These are phyloP conservation scores for Kurtzmaniella quercitrusa DNA, from an alignment of 1,139 yeast genomes.

Conservation along the genomic window DNA sequence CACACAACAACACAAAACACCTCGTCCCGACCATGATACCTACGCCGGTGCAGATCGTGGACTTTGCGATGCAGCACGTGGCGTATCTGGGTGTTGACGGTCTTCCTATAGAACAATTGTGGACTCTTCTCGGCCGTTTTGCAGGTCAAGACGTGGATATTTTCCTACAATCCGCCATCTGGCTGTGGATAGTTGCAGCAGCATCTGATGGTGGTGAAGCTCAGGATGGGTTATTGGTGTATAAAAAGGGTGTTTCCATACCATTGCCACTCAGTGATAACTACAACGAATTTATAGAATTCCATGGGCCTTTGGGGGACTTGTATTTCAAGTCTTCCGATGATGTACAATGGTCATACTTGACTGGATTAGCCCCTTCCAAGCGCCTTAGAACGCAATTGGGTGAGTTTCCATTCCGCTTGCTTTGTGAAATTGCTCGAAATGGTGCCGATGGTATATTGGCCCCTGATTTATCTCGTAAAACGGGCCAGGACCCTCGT, in stretches of 20 bases:
- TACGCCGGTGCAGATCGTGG: slow-evolving; percentile 28
- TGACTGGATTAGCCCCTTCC: slow-evolving; percentile 36
- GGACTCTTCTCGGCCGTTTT: slow-evolving; percentile 24
- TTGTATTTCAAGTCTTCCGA: slow-evolving; percentile 30
- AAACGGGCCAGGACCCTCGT: slow-evolving; percentile 67
- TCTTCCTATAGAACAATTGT: slow-evolving; percentile 24
- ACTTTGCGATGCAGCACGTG: slow-evolving; percentile 23
- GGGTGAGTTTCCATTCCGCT: slow-evolving; percentile 41
- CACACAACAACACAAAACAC: slow-evolving; percentile 1
- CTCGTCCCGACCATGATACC: slow-evolving; percentile 10
- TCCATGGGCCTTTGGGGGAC: slow-evolving; percentile 14
- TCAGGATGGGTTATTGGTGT: slow-evolving; percentile 11
- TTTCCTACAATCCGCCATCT: slow-evolving; percentile 34
- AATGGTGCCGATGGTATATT: slow-evolving; percentile 53
- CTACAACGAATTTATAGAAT: slow-evolving; percentile 18
- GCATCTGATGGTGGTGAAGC: background rate
- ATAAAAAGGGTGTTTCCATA: slow-evolving; percentile 1
- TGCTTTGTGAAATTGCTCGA: slow-evolving; percentile 49
- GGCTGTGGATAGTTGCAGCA: slow-evolving; percentile 32
- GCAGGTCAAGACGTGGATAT: slow-evolving; percentile 21
- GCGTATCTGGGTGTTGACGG: slow-evolving; percentile 39
- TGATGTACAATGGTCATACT: slow-evolving; percentile 39
- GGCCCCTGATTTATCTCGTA: slow-evolving; percentile 51
- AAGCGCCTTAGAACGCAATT: slow-evolving; percentile 28
- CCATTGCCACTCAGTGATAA: slow-evolving; percentile 7